Base-by-base conservation (phyloP, 345 rosid genomes). In the Noccaea bulbosa region DNA sequence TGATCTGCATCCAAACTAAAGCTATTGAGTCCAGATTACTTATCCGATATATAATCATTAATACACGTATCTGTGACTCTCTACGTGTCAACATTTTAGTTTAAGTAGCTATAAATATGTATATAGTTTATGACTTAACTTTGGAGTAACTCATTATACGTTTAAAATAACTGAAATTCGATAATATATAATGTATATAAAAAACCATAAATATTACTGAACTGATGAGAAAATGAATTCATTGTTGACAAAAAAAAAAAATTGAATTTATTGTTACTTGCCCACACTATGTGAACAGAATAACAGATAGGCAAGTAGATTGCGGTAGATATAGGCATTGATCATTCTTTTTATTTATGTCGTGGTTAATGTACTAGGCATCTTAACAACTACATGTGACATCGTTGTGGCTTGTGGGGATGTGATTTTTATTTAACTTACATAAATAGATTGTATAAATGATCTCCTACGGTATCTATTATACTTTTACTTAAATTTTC, bases 291-390 rank as follows among this genome's bases (percentile, higher is more conserved):
- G 54, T 41, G 61, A 44, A 66, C 54, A n/a, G n/a, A n/a, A n/a
- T n/a, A n/a, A n/a, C n/a, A 65, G 51, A 48, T 33, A 57, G 45
- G 34, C 66, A 73, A 49, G 77, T 66, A 58, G 67, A 58, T 20
- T 9, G 73, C 34, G 46, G 62, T 67, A 74, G 62, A 60, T 67
- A 38, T 11, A 35, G 24, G 67, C 68, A 67, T 67, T 74, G 39
- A 67, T 27, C 30, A 27, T 51, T 67, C 11, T 1, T 33, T 65
- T 47, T 40, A n/a, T 40, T 54, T 59, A 41, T 51, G 9, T 50
- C 40, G 10, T 59, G 14, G 49, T 24, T 41, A 33, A 51, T 67
- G 78, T 51, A 67, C 72, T 64, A 51, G 77, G 67, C 77, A 73
- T 41, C 16, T 46, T 72, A 63, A 72, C 66, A 47, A 48, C 77